Base-by-base conservation (phyloP, 2,329 filamentous ascomycete species). In the Verticillium klebahnii region DNA sequence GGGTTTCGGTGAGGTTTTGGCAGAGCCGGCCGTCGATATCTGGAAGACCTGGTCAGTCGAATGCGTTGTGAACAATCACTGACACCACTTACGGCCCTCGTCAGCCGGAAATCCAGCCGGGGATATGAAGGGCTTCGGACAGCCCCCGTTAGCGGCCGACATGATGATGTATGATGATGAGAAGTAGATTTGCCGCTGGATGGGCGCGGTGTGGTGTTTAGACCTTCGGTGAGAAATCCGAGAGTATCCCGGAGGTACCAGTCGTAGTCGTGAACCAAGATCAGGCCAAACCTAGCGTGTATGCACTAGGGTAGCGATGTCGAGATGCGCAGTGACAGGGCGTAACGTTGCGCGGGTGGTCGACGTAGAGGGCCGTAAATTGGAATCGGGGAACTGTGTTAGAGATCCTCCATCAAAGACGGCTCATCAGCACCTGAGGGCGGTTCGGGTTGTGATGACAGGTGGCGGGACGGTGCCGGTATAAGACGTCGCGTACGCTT, bases 101-200 rank as follows among this genome's bases (percentile, higher is more conserved):
- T 72, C 76, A 29, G 73, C 67, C 56, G 82, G 84, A 70, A 89
- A 96, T 62, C 82, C 73, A 34, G 76, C 75, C 62, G 82, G 81
- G 71, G 91, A 85, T 65, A 88, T 81, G 71, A 95, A 94, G 5
- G 92, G 92, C 59, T 81, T 67, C 17, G 85, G 84, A 74, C 92
- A 96, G 17, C 14, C 40, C 15, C 50, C 52, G 32, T 40, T 45
- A 31, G 3, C 29, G 1, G 39, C 54, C 45, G 23, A 23, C 23
- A 50, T 50, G 7, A 19, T 50, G n/a, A n/a, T 11, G n/a, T n/a
- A 11, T 50, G n/a, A 2, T 25, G 19, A 25, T 50, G 45, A 23
- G 19, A 25, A 50, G 11, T 5, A n/a, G 45, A 23, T 50, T 11
- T 23, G 9, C n/a, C 12, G 7, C 45, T 9, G 34, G 45, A 25